Evolutionary conservation across 257 asterid species (phyloP).

Genomic region (Nicotiana otophora): DNA sequence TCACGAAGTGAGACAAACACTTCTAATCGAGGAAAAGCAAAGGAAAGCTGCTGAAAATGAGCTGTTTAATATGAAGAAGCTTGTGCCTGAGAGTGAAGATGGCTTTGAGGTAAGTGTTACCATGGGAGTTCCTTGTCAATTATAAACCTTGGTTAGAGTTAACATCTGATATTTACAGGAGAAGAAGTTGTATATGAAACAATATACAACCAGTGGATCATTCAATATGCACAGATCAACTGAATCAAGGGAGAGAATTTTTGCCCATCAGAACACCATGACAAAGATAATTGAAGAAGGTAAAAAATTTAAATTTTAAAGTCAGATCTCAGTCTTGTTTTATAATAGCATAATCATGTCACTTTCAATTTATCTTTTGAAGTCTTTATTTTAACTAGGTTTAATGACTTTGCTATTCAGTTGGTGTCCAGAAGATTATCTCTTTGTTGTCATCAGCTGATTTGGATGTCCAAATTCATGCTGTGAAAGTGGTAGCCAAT

Average conservation of each 20-base stretch:
- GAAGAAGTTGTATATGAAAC: slow-evolving; percentile 57
- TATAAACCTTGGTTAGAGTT: not conserved
- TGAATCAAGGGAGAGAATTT: slow-evolving; percentile 53
- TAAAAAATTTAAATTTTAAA: slow-evolving; percentile 19
- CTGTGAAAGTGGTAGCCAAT: slow-evolving; percentile 94
- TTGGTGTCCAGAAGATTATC: slow-evolving; percentile 85
- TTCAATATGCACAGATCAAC: slow-evolving; percentile 35
- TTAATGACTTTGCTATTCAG: slow-evolving; percentile 34
- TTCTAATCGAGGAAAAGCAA: slow-evolving; percentile 56
- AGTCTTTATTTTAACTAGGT: slow-evolving; percentile 11
- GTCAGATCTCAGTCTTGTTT: not conserved
- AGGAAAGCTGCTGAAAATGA: slow-evolving; percentile 72
- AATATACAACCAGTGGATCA: slow-evolving; percentile 36
- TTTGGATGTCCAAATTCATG: slow-evolving; percentile 83
- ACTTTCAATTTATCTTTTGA: not conserved
- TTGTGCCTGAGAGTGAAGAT: slow-evolving; percentile 81
- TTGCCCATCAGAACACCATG: slow-evolving; percentile 67
- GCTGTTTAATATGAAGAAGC: slow-evolving; percentile 47
- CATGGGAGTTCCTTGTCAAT: not conserved
- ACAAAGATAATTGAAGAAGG: slow-evolving; percentile 94
- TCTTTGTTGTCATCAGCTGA: slow-evolving; percentile 67
- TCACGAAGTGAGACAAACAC: slow-evolving; percentile 42
- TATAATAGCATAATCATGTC: not conserved
- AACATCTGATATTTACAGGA: slow-evolving; percentile 45
- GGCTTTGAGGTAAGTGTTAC: slow-evolving; percentile 62